Percentiles rank a stretch among this genome's conserved stretches.
Evolutionary conservation across 108 stramenopile genomes (phyloP).

Genomic region (Cafeteria roenbergensis): DNA sequence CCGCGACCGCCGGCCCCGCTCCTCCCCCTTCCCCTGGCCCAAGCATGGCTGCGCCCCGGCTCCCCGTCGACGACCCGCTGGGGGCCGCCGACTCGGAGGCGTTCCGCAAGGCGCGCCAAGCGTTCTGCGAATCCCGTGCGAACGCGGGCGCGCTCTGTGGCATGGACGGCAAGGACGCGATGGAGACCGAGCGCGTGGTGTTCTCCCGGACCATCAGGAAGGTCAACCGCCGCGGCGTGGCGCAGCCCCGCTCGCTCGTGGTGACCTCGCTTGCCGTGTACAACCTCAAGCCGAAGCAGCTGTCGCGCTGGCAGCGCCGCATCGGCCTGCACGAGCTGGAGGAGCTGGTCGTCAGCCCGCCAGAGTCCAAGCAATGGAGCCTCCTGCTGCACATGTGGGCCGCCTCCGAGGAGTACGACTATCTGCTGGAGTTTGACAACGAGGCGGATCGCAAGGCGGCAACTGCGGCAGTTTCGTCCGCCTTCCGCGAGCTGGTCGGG

Average conservation of each 20-base stretch:
- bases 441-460: too few species aligned
- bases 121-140: too few species aligned
- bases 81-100: too few species aligned
- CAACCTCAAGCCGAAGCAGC: not conserved
- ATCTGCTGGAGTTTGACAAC: not conserved
- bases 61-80: too few species aligned
- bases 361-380: not conserved
- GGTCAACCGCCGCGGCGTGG: not conserved
- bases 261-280: constrained; percentile 1
- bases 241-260: not conserved
- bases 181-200: not conserved
- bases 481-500: too few species aligned
- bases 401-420: not conserved
- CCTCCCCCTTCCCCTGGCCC: too few species aligned
- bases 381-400: constrained; percentile 1
- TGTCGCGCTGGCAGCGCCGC: not conserved
- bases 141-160: too few species aligned
- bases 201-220: not conserved
- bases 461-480: too few species aligned
- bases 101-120: too few species aligned
- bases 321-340: not conserved
- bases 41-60: too few species aligned
- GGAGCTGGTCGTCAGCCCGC: not conserved
- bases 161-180: too few species aligned
- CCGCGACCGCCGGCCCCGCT: too few species aligned